Base-by-base conservation (phyloP, 1,284 basidiomycete genomes). In the Neonothopanus nambi region DNA sequence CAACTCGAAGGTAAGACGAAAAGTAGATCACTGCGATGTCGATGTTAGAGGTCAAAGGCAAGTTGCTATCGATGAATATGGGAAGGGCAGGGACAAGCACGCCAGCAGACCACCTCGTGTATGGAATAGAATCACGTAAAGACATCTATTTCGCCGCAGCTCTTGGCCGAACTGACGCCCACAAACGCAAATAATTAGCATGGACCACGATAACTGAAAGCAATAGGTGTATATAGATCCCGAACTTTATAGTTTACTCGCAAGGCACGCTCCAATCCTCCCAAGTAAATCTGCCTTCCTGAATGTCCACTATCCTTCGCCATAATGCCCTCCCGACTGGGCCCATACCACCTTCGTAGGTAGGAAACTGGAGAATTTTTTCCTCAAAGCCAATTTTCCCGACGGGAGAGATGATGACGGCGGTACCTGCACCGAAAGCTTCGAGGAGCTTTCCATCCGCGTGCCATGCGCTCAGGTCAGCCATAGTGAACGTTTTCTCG, bases 381-480 rank as follows among this genome's bases (percentile, higher is more conserved):
- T 76, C 81, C 43, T 75, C 67, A 60, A 73, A 79, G 3, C 81
- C 81, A 50, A 87, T 83, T 36, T 75, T 71, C 24, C 78, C 76
- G 23, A 89, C 75, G 13, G 82, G 77, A 1, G 77, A 78, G 20
- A 89, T 78, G 24, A 86, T 73, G 8, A 81, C 85, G 0, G 85
- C 86, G 0, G 87, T 91, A 0, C 92, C 91, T 2, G 86, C 80
- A 15, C 84, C 82, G 57, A 94, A 89, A 15, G 81, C 75, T 66
- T 94, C 92, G 6, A 81, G 59, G 15, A 94, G 67, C 13, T 67
- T 73, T 15, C 84, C 87, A 8, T 74, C 63, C 0, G 70, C 60
- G 0, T 74, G 69, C 62, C 78, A 82, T 5, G 66, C 61, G 12
- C 70, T 64, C 41, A 95, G 65, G 55, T 93, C 85, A 1, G 69